These are phyloP conservation scores for Hypomyces rosellus DNA, from an alignment of 2,329 filamentous ascomycete genomes.

Conservation along the genomic window DNA sequence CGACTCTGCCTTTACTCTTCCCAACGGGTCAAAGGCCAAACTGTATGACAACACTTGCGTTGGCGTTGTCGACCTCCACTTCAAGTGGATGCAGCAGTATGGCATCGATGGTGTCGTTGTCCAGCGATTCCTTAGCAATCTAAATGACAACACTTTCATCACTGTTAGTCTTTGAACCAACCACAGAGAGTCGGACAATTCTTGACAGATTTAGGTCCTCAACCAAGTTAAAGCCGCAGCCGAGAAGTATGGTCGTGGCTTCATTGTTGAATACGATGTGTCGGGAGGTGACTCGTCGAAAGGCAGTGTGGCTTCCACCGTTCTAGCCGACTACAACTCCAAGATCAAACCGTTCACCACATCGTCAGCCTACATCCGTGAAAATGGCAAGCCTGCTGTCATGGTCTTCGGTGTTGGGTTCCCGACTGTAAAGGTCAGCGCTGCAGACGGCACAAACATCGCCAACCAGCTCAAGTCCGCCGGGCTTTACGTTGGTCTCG, in stretches of 20 bases:
- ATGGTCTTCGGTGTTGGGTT: slow-evolving; percentile 8
- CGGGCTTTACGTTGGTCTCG: slow-evolving; percentile 4
- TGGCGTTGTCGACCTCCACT: slow-evolving; percentile 6
- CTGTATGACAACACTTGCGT: slow-evolving; percentile 7
- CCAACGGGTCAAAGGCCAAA: slow-evolving; percentile 4
- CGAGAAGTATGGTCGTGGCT: slow-evolving; percentile 8
- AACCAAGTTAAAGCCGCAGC: slow-evolving; percentile 6
- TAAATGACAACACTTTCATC: slow-evolving; percentile 2
- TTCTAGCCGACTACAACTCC: slow-evolving; percentile 7
- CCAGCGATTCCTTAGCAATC: slow-evolving; percentile 3
- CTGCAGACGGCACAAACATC: slow-evolving; percentile 1
- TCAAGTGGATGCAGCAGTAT: slow-evolving; percentile 9
- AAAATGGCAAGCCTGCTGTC: slow-evolving; percentile 7
- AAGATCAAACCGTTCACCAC: slow-evolving; percentile 6
- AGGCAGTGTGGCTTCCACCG: slow-evolving; percentile 1
- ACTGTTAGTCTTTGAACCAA: not conserved
- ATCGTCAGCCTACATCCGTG: slow-evolving; percentile 6
- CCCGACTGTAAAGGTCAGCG: not conserved
- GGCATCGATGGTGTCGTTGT: slow-evolving; percentile 7
- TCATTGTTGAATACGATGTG: slow-evolving; percentile 9
- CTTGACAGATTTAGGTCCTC: not conserved
- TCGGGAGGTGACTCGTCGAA: slow-evolving; percentile 6
- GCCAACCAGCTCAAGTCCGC: slow-evolving; percentile 5
- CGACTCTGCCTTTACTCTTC: slow-evolving; percentile 5
- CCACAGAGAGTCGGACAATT: too few relatives aligned